Base-by-base conservation (phyloP, 805 yeast species). In the Spathaspora sp. region DNA sequence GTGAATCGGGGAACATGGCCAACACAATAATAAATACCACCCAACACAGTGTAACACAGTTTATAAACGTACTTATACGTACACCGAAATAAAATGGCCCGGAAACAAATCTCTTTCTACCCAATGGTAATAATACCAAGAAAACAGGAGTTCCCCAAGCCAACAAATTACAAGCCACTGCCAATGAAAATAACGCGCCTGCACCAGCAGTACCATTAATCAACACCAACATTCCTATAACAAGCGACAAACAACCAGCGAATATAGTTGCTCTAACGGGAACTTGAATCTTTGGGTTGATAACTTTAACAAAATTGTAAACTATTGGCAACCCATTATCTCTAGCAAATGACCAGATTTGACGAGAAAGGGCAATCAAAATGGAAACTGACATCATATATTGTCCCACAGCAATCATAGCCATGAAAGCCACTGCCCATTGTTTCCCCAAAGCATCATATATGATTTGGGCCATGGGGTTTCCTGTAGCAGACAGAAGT, bases 281-380 rank as follows among this genome's bases (percentile, higher is more conserved):
- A 20, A 82, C 85, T 11, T 76, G 70, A 39, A 78, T 67, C 52
- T 64, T 75, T 49, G 75, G 69, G 59, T 84, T 72, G 44, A 86
- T 86, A 43, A 69, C 77, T 56, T 82, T 80, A 55, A 85, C 71
- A 60, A 69, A 71, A 57, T 57, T 59, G 26, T 70, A 64, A 14
- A 83, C 72, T 55, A 82, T 72, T 10, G 90, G 90, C 50, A 85
- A 71, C 16, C 89, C 89, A 59, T 83, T 81, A 63, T 85, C 90
- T 67, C 90, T 79, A 42, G 87, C 81, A 62, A 84, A 82, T 1
- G 89, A 87, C 81, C 85, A 85, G 48, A 82, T 73, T 63, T 83
- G 88, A 63, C 89, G 77, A 5, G 87, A 82, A 4, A 79, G 75
- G 12, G 88, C 87, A 39, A 82, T 77, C 46, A 82, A 67, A 49